phyloP scores from a whole-genome alignment of 2,329 filamentous ascomycete species.

The Rutstroemia sp. region DNA sequence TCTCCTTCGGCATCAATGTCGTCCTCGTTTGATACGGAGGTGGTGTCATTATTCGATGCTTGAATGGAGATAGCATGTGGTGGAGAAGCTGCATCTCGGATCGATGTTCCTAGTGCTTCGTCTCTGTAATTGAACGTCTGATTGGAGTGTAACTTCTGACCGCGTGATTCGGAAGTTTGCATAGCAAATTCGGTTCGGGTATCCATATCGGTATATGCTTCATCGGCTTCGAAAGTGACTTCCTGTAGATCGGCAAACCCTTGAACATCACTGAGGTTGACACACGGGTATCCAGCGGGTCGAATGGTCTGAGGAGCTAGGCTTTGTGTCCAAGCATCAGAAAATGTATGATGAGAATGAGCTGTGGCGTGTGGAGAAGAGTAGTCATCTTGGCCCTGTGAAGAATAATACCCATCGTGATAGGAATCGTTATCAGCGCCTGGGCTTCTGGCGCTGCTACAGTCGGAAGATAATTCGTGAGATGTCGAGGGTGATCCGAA shows the following conservation, averaged over 20 bases:
- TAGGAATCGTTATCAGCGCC: constrained; percentile 15
- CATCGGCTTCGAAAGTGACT: constrained; percentile 13
- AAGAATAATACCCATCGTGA: constrained; percentile 15
- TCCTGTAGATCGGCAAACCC: constrained; percentile 21
- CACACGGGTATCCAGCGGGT: constrained; percentile 10
- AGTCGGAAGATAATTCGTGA: constrained; percentile 18
- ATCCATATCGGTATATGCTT: constrained; percentile 15
- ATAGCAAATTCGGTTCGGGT: constrained; percentile 6
- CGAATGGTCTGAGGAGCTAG: background rate
- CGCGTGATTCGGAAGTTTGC: background rate
- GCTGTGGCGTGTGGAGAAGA: background rate
- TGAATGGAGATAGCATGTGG: background rate
- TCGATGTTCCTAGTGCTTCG: constrained; percentile 22
- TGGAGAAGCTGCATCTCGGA: constrained; percentile 20
- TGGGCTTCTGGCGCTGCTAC: constrained; percentile 20
- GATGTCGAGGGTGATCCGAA: constrained; percentile 21
- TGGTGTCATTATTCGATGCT: constrained; percentile 9
- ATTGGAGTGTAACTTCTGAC: background rate
- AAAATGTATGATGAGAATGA: constrained; percentile 10
- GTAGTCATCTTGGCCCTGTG: constrained; percentile 12
- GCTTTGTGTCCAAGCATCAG: constrained; percentile 3
- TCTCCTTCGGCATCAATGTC: constrained; percentile 13
- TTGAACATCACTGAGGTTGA: constrained; percentile 26
- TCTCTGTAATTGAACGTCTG: constrained; percentile 12
- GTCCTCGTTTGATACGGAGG: constrained; percentile 10